A percentile compares a stretch with the other conserved stretches of the same genome.
Evolutionary conservation across 2,329 filamentous ascomycete species (phyloP).

Genomic region (Ophiocordyceps camponoti-floridani): DNA sequence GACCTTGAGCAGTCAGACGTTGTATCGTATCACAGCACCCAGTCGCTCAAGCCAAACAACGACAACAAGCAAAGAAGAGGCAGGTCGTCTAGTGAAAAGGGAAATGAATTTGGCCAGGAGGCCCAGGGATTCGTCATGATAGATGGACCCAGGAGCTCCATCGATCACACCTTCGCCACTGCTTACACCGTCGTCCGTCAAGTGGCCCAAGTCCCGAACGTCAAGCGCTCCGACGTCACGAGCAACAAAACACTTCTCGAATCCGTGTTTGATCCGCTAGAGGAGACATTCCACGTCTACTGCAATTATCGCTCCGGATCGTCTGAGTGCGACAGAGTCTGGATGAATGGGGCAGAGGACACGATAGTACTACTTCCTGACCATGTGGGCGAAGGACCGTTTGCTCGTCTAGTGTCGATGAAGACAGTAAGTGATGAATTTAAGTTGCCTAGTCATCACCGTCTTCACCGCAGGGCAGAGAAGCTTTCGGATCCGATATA

Average conservation of each 20-base stretch:
- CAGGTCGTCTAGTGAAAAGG: not conserved
- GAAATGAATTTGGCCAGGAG: not conserved
- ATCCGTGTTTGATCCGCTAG: not conserved
- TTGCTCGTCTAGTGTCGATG: not conserved
- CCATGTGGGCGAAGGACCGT: not conserved
- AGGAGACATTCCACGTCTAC: constrained; percentile 1
- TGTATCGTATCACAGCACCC: not conserved
- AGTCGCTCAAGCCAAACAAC: not conserved
- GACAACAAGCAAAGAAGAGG: not conserved
- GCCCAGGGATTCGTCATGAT: not conserved
- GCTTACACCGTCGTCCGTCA: not conserved
- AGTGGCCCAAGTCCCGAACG: not conserved
- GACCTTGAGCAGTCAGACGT: not conserved
- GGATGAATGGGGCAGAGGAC: not conserved
- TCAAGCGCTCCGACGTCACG: not conserved
- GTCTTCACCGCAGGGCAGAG: not conserved
- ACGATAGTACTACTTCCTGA: not conserved
- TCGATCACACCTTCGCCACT: not conserved
- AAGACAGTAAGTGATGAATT: not conserved
- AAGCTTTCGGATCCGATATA: not conserved
- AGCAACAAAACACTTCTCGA: not conserved
- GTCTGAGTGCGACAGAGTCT: not conserved
- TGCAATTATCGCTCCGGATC: not conserved
- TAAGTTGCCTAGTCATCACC: not conserved
- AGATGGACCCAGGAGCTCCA: not conserved